Percentiles rank a stretch among this genome's conserved stretches.
These are phyloP conservation scores for Chrysoporthe austroafricana DNA, from an alignment of 2,329 filamentous ascomycete species.

Conservation along the genomic window DNA sequence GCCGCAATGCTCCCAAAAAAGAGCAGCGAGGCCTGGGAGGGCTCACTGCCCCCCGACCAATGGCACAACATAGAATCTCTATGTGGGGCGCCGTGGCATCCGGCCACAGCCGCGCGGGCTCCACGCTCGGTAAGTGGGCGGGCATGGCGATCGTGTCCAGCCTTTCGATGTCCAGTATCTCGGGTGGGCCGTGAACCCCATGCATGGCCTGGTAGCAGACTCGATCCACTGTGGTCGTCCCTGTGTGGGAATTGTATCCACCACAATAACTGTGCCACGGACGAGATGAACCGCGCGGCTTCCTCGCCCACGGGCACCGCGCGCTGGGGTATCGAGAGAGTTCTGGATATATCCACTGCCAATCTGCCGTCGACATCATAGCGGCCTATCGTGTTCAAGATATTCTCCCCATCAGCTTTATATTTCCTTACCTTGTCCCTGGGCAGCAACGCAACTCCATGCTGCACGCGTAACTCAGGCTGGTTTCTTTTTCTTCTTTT, in stretches of 20 bases:
- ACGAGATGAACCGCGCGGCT: neutral
- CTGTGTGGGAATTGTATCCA: slow-evolving; percentile 6
- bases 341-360: slow-evolving; percentile 4
- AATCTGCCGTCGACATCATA: slow-evolving; percentile 3
- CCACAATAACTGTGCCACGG: slow-evolving; percentile 13
- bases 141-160: neutral
- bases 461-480: neutral
- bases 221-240: slow-evolving; percentile 3
- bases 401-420: neutral
- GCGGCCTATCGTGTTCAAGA: neutral
- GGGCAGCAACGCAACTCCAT: neutral
- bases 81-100: neutral
- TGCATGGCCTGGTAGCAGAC: slow-evolving; percentile 13
- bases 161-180: neutral
- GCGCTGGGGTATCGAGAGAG: neutral
- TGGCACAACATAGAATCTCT: neutral
- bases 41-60: slow-evolving; percentile 2
- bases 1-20: neutral
- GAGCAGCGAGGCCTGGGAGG: neutral
- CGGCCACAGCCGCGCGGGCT: neutral
- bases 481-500: neutral
- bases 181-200: neutral
- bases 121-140: slow-evolving; percentile 2
- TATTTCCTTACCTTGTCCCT: neutral
- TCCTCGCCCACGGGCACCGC: neutral